Evolutionary conservation across 192 early-diverging fungal genomes (phyloP), one percentile per base, ranked within the genome.

Genomic region (Cetraspora pellucida): DNA sequence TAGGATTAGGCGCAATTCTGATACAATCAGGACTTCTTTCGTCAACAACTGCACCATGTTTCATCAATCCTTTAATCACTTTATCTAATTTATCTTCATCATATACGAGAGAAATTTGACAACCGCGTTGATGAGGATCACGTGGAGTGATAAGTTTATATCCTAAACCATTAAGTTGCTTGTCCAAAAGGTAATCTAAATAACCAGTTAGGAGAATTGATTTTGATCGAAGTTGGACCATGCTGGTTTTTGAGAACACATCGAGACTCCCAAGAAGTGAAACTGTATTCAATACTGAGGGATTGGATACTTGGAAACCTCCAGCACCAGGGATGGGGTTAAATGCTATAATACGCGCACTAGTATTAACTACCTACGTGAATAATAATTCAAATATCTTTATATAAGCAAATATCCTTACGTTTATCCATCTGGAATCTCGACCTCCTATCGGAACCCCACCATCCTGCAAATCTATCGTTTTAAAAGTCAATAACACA

Each of bases 21-120:
- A 99, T 95, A 44, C 93, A 93, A 86, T 95, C 89, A 1, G 96
- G 96, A 77, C 93, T 92, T 43, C 97, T 85, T 75, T 96, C 93
- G 76, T 99, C 97, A 23, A 90, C 89, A 49, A 97, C 86, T 10
- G 97, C 87, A 7, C 92, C 96, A 3, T 85, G 76, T 9, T 66
- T 75, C 25, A 78, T 67, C 75, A 98, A 83, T 0, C 78, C 87
- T 0, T 85, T 79, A 85, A 93, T 92, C 7, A 96, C 88, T 52
- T 66, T 69, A 10, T 86, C 78, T 79, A 87, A 83, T 88, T 91
- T 88, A 30, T 81, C 75, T 2, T 85, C 88, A 2, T 77, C 77
- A 47, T 83, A 78, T 21, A 92, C 89, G 54, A 98, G 76, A 44
- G 93, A 95, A 45, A 99, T 82, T 83, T 99, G 97, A 25, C 91